A percentile compares a stretch with the other conserved stretches of the same genome.
Evolutionary conservation across 1,139 yeast genomes (phyloP).

Genomic region (Magnusiomyces sp.): DNA sequence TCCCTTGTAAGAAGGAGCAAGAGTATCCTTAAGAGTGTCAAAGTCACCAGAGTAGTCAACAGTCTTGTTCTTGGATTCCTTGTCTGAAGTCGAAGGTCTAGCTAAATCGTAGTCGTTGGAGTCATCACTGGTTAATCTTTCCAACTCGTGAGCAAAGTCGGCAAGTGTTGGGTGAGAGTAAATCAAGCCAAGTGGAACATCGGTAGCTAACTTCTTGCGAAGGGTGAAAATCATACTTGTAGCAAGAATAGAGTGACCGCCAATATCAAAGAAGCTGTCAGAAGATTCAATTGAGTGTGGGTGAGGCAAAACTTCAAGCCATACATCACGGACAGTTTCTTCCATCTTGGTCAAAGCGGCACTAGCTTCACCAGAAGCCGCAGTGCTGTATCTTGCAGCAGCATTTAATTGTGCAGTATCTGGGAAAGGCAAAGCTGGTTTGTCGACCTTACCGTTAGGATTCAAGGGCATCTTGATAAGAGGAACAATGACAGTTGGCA

Average conservation of each 20-base stretch:
- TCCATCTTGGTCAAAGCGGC: conserved; percentile 53
- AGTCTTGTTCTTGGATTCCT: conserved; percentile 24
- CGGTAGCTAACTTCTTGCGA: conserved; percentile 67
- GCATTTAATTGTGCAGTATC: conserved; percentile 73
- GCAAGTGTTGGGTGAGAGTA: conserved; percentile 83
- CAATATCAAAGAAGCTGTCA: conserved; percentile 93
- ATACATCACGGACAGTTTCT: conserved; percentile 61
- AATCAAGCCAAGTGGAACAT: conserved; percentile 81
- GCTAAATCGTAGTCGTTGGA: conserved; percentile 31
- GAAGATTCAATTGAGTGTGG: conserved; percentile 68
- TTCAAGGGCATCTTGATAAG: conserved; percentile 79
- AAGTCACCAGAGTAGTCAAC: conserved; percentile 75
- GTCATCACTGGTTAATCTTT: conserved; percentile 37
- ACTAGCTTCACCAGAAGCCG: conserved; percentile 16
- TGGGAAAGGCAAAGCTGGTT: conserved; percentile 95
- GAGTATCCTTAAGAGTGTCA: conserved; percentile 39
- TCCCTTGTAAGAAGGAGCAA: conserved; percentile 37
- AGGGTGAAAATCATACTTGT: conserved; percentile 94
- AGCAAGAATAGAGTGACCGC: conserved; percentile 96
- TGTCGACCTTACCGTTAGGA: conserved; percentile 97
- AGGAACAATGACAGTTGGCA: conserved; percentile 88
- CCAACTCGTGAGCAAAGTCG: conserved; percentile 68
- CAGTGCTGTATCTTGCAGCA: conserved; percentile 39
- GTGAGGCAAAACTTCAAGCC: conserved; percentile 81
- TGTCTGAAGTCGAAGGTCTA: conserved; percentile 32